These are phyloP conservation scores for Dipteronia dyeriana DNA, from an alignment of 345 rosid genomes.

Conservation along the genomic window DNA sequence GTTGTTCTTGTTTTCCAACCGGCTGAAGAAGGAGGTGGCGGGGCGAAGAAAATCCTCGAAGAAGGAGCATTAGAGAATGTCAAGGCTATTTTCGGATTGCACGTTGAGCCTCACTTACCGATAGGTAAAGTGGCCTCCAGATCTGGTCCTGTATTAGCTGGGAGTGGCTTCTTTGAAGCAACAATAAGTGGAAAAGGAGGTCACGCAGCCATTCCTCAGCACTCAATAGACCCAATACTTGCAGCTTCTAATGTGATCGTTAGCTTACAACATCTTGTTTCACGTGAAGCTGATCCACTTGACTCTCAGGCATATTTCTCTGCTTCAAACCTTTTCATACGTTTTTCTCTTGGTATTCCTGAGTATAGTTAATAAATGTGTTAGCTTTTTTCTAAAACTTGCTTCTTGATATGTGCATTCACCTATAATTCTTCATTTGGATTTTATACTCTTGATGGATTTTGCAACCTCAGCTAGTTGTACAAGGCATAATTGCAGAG, in stretches of 20 bases:
- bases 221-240: conserved; percentile 69
- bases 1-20: conserved; percentile 86
- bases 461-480: neutral
- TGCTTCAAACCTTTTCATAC: neutral
- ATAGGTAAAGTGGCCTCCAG: conserved; percentile 63
- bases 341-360: neutral
- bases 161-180: conserved; percentile 76
- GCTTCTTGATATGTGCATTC: neutral
- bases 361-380: neutral
- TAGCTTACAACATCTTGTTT: conserved; percentile 85
- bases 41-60: conserved; percentile 67
- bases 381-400: neutral
- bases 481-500: neutral
- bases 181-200: conserved; percentile 84
- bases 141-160: conserved; percentile 80
- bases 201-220: conserved; percentile 89
- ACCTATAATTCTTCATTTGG: neutral
- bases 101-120: conserved; percentile 38
- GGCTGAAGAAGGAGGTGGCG: conserved; percentile 93
- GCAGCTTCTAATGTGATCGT: conserved; percentile 83
- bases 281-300: conserved; percentile 91
- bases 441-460: neutral
- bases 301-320: conserved; percentile 69
- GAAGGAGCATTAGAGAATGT: conserved; percentile 68
- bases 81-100: conserved; percentile 73